phyloP scores from a whole-genome alignment of 768 basidiomycete species.

The Boletus fagicola region DNA sequence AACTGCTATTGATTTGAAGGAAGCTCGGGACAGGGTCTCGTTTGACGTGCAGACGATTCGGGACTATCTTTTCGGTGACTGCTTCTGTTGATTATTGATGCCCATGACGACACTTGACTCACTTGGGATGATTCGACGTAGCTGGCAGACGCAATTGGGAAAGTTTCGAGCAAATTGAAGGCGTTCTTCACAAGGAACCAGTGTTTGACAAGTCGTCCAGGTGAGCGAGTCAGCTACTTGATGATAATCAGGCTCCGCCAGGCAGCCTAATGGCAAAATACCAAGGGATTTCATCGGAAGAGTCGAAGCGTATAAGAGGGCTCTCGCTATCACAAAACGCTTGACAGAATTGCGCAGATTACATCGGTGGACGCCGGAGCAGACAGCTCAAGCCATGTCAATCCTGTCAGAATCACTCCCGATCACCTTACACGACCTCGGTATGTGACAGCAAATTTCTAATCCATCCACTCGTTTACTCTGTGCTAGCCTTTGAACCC shows the following conservation, averaged over 20 bases:
- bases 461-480: conserved; percentile 24
- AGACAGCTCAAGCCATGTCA: conserved; percentile 45
- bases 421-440: conserved; percentile 41
- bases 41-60: conserved; percentile 44
- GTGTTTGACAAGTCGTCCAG: conserved; percentile 57
- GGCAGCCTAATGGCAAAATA: not conserved
- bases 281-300: conserved; percentile 57
- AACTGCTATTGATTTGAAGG: conserved; percentile 51
- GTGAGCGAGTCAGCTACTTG: conserved; percentile 33
- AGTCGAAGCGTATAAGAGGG: conserved; percentile 55
- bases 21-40: conserved; percentile 44
- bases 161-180: conserved; percentile 43
- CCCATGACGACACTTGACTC: not conserved
- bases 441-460: conserved; percentile 21
- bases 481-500: conserved; percentile 54
- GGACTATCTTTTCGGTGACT: conserved; percentile 52
- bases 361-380: conserved; percentile 51
- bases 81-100: not conserved
- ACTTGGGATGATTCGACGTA: conserved; percentile 22
- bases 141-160: conserved; percentile 53
- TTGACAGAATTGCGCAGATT: conserved; percentile 56
- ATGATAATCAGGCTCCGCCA: no score
- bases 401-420: conserved; percentile 55
- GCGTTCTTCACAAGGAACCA: conserved; percentile 51
- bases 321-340: conserved; percentile 51